Evolutionary conservation across 2,329 filamentous ascomycete genomes (phyloP), one percentile per base, ranked within the genome.

Genomic region (Colletotrichum echinochloae): DNA sequence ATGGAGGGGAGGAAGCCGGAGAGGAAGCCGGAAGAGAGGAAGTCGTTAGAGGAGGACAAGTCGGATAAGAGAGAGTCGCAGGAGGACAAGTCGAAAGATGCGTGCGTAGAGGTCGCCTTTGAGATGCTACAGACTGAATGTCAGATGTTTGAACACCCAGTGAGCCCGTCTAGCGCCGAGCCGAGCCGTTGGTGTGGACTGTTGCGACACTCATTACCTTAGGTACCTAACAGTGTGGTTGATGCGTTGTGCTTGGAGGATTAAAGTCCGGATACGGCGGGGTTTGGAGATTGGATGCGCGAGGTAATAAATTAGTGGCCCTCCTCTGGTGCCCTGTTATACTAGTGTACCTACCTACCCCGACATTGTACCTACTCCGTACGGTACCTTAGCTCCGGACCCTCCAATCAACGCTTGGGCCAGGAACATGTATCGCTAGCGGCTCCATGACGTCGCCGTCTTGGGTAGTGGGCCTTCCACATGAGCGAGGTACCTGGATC

Each of bases 211-310:
- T n/a, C n/a, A n/a, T n/a, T n/a, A n/a, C n/a, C n/a, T n/a, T n/a
- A n/a, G n/a, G n/a, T n/a, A n/a, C n/a, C n/a, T n/a, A n/a, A n/a
- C n/a, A n/a, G n/a, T n/a, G n/a, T n/a, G 39, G 39, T 41, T 60
- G 20, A 18, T 28, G 35, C 28, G 64, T 16, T 51, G 55, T 61
- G 46, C 26, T 61, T 33, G 44, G 16, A 59, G 57, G 57, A 63
- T 67, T 59, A 3, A 63, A 35, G 46, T 54, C 67, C 67, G 64
- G 64, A 52, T 57, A 41, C 64, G 62, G 64, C 68, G 64, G 68
- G 68, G 57, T 44, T 59, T 70, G 51, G 59, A 59, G 57, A 70
- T 62, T 70, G 67, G n/a, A n/a, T n/a, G n/a, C n/a, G n/a, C n/a
- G n/a, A n/a, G n/a, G n/a, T n/a, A n/a, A n/a, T n/a, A n/a, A n/a